These are phyloP conservation scores for Neurospora crassa DNA, from an alignment of 2,329 filamentous ascomycete species.

Conservation along the genomic window DNA sequence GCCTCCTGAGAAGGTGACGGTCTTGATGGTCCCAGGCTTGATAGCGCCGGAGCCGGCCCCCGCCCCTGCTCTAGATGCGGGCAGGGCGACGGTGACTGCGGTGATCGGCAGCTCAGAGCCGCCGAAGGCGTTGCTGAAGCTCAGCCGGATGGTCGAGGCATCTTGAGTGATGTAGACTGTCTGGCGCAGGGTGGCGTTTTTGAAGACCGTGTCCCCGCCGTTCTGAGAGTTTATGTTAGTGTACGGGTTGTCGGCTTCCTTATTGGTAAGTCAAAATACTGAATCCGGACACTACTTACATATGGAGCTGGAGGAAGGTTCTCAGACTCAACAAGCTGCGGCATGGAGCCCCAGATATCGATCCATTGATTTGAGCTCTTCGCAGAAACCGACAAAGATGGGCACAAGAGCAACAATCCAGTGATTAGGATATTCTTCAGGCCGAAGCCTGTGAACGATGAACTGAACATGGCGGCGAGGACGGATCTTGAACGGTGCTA, in stretches of 20 bases:
- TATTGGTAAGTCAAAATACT: not conserved
- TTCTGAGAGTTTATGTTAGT: slow-evolving; percentile 30
- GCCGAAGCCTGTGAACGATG: not conserved
- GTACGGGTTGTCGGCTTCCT: slow-evolving; percentile 8
- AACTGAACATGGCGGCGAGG: not conserved
- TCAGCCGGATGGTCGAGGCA: slow-evolving; percentile 44
- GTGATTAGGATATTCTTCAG: not conserved
- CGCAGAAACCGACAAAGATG: slow-evolving; percentile 5
- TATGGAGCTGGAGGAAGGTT: slow-evolving; percentile 50
- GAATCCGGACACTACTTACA: slow-evolving; percentile 25
- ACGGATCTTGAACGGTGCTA: not conserved
- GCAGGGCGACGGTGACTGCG: slow-evolving; percentile 43
- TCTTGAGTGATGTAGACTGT: slow-evolving; percentile 47
- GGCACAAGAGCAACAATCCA: not conserved
- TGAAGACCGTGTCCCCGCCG: slow-evolving; percentile 40
- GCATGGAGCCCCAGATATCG: slow-evolving; percentile 53
- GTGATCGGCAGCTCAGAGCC: slow-evolving; percentile 46
- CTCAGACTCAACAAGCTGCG: slow-evolving; percentile 47
- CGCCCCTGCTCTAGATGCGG: slow-evolving; percentile 36
- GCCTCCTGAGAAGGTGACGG: slow-evolving; percentile 46
- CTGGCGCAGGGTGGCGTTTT: slow-evolving; percentile 51
- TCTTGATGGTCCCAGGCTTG: slow-evolving; percentile 34
- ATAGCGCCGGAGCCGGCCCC: slow-evolving; percentile 38
- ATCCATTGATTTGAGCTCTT: slow-evolving; percentile 41
- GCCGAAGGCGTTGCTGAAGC: slow-evolving; percentile 54